Conservation (phyloP, 2,329 filamentous ascomycete species). For the Sphaerulina populicola region DNA sequence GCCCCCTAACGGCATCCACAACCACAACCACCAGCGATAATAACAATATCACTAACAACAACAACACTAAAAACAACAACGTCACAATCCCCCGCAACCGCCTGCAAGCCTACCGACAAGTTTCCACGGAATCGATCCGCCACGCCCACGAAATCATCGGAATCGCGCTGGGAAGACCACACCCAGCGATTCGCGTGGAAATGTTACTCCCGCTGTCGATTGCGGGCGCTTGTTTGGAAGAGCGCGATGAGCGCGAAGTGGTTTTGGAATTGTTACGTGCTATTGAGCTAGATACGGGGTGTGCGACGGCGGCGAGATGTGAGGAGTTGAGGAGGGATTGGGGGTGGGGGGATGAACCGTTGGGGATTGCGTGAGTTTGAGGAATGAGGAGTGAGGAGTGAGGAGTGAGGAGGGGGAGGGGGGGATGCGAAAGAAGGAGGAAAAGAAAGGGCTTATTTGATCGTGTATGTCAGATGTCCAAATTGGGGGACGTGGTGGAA, state of each 20-base stretch:
- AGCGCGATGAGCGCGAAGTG: conserved; percentile 47
- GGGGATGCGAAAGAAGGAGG: background rate
- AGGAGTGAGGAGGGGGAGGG: background rate
- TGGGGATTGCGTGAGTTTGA: conserved; percentile 15
- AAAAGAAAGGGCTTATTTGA: no score
- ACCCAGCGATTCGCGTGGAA: conserved; percentile 49
- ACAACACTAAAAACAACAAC: no score
- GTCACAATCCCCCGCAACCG: conserved; percentile 34
- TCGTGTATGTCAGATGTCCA: no score
- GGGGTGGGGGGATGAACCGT: conserved; percentile 27
- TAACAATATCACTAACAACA: no score
- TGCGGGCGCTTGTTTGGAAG: conserved; percentile 52
- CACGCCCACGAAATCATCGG: conserved; percentile 55
- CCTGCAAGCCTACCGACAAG: conserved; percentile 48
- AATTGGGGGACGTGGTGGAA: no score
- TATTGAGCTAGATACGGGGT: conserved; percentile 56
- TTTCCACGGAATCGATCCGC: conserved; percentile 46
- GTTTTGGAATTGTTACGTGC: conserved; percentile 52
- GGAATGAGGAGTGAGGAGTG: background rate
- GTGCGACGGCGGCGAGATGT: conserved; percentile 53
- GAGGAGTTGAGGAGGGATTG: conserved; percentile 45
- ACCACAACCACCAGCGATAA: no score
- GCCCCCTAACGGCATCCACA: conserved; percentile 41
- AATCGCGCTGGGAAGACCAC: conserved; percentile 50
- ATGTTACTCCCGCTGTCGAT: conserved; percentile 53